Evolutionary conservation across 306 rosid species (phyloP), one percentile per base, ranked within the genome.

Genomic region (Trifolium pratense): DNA sequence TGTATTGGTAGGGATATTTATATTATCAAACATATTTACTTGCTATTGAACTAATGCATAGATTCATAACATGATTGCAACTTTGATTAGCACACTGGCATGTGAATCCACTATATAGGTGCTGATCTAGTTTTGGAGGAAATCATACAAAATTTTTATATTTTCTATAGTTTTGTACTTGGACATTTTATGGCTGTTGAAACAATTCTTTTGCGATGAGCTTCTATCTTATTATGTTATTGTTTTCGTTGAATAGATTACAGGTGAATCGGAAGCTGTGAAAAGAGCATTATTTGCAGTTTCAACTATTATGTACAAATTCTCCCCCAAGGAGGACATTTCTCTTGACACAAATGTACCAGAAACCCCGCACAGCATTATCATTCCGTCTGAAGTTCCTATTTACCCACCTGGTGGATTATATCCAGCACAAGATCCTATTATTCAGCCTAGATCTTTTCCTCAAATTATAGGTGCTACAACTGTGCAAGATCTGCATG

Each of bases 261-360:
- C 69, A 43, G 99, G 99, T 66, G 97, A 90, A 45, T 53, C 96
- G 16, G 99, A 88, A 71, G 93, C 90, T 12, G 97, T 95, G 67
- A 89, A 83, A 74, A 87, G 66, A 76, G 99, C 99, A 15, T 79
- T 95, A 60, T 86, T 87, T 85, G 92, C 92, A 43, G 85, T 95
- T 86, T 95, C 99, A 75, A 81, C 97, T 79, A 95, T 95, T 70
- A 92, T 95, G 87, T 95, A 90, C 88, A 95, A 95, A 86, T 95
- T 91, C 72, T 17, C 90, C 69, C 90, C 99, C 0, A 90, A 71
- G 78, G 99, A 95, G 75, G 87, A 85, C 74, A 90, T 95, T 68
- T 69, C 97, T 74, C 96, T 95, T 66, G 99, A 95, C 69, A 86
- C 93, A n/a, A 76, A 75, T 59, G 79, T 90, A 64, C 84, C 88